Base-by-base conservation (phyloP, 495 filamentous ascomycete genomes). In the Penicillium arizonense region DNA sequence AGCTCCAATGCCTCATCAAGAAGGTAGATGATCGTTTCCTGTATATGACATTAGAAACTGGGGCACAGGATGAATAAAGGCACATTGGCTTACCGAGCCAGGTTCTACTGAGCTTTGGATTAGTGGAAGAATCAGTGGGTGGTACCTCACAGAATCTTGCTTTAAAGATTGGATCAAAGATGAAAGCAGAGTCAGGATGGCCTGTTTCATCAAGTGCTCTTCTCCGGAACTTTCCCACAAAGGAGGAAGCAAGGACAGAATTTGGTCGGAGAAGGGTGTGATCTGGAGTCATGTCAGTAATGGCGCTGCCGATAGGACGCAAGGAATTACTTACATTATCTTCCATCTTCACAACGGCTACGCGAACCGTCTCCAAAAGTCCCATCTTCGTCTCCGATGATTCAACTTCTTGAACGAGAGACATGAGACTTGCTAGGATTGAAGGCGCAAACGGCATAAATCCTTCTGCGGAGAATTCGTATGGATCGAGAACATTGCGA, bases 1-100 rank as follows among this genome's bases (percentile, higher is more conserved):
- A 98, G 81, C 28, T 96, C 91, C 11, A 98, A 75, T 0, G 91
- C 89, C 60, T 98, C 94, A 52, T 97, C 94, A 10, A 96, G 79
- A 7, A 97, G 84, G 61, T 96, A 94, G 6, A 95, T 65, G 55
- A 88, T 83, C 26, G 86, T 83, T 28, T 91, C 82, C 80, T 30
- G 28, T 83, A 38, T 9, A n/a, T 3, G 30, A 11, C 11, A 44
- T 36, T 44, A 47, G 40, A 26, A 18, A 21, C 13, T 24, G 0
- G 12, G 32, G 6, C 5, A 11, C n/a, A 37, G 7, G 9, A 47
- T 18, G 28, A 30, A 30, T 8, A 10, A 30, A 30, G 28, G 7
- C 4, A 11, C 39, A 45, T 35, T 23, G n/a, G 67, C 78, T 52
- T 62, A 83, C 83, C 5, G 89, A 92, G n/a, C 81, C 82, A 4